A percentile compares a stretch with the other conserved stretches of the same genome.
phyloP scores from a whole-genome alignment of 768 basidiomycete genomes.

The Mycena epipterygia region DNA sequence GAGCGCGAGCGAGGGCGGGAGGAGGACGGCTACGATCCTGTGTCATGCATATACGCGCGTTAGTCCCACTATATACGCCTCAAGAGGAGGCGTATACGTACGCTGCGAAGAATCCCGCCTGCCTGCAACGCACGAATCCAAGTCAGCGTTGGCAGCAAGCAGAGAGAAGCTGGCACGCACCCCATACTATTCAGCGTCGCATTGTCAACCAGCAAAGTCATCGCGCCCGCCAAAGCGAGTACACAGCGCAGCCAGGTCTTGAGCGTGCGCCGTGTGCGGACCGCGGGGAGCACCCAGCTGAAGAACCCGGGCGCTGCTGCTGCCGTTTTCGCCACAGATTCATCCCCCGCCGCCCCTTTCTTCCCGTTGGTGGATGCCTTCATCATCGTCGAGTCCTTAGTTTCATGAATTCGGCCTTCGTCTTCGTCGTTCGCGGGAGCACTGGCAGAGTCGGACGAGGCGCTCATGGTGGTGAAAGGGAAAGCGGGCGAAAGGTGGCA shows the following conservation, averaged over 20 bases:
- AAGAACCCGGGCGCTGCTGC: constrained; percentile 33
- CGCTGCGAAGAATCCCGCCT: constrained; percentile 57
- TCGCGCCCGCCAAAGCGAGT: constrained; percentile 45
- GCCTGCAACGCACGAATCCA: constrained; percentile 22
- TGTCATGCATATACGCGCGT: no score
- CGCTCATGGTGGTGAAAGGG: no score
- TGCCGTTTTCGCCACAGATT: not conserved
- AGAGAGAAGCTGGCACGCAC: constrained; percentile 41
- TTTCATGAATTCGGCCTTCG: no score
- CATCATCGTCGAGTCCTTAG: not conserved
- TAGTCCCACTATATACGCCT: no score
- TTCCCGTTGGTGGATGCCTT: not conserved
- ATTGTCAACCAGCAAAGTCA: constrained; percentile 53
- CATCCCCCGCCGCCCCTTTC: no score
- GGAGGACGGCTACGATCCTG: constrained; percentile 55
- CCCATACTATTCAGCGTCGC: constrained; percentile 53
- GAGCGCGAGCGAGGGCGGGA: constrained; percentile 56
- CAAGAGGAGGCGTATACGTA: constrained; percentile 35
- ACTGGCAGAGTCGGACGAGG: no score
- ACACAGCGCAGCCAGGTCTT: constrained; percentile 59
- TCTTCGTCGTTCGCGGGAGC: no score
- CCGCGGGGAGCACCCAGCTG: constrained; percentile 51
- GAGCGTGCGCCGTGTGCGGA: constrained; percentile 49
- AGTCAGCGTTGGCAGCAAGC: not conserved
- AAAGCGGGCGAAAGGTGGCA: no score